Evolutionary conservation across 1,139 yeast genomes (phyloP).

Genomic region (Sugiyamaella sp.): DNA sequence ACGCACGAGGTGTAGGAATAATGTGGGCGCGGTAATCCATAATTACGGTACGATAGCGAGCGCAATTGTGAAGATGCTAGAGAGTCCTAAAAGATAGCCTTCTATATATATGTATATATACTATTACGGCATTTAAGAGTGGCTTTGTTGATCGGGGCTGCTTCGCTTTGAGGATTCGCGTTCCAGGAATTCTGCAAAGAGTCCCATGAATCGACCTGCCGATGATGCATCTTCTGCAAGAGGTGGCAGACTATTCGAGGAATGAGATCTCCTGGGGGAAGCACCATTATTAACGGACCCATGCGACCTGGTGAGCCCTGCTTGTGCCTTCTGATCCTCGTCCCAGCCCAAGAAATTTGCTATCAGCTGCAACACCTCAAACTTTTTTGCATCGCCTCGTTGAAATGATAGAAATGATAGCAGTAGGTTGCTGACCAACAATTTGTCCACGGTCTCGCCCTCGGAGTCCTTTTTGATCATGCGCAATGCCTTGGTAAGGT

Average conservation of each 20-base stretch:
- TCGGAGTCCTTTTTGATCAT: slow-evolving; percentile 74
- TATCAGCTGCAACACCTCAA: slow-evolving; percentile 83
- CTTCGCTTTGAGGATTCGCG: slow-evolving; percentile 50
- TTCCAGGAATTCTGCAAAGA: slow-evolving; percentile 90
- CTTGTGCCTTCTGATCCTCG: slow-evolving; percentile 75
- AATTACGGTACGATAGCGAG: too few species aligned
- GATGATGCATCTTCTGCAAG: slow-evolving; percentile 36
- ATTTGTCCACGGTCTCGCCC: slow-evolving; percentile 81
- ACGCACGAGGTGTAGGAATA: too few species aligned
- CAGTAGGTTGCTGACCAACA: slow-evolving; percentile 80
- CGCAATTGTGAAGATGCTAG: neutral
- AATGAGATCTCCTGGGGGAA: slow-evolving; percentile 28
- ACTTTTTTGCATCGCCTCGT: slow-evolving; percentile 91
- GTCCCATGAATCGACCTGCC: slow-evolving; percentile 74
- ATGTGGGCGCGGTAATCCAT: too few species aligned
- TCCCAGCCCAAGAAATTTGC: slow-evolving; percentile 88
- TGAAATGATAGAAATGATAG: slow-evolving; percentile 86
- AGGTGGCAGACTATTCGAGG: slow-evolving; percentile 24
- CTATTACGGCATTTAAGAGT: neutral
- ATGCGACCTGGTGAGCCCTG: slow-evolving; percentile 64
- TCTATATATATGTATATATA: neutral
- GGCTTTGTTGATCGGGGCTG: neutral
- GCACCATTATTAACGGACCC: slow-evolving; percentile 34
- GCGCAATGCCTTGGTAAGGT: slow-evolving; percentile 84
- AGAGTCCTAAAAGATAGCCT: neutral